Conservation (phyloP, 2,329 filamentous ascomycete genomes). For the Karstenula rhodostoma region DNA sequence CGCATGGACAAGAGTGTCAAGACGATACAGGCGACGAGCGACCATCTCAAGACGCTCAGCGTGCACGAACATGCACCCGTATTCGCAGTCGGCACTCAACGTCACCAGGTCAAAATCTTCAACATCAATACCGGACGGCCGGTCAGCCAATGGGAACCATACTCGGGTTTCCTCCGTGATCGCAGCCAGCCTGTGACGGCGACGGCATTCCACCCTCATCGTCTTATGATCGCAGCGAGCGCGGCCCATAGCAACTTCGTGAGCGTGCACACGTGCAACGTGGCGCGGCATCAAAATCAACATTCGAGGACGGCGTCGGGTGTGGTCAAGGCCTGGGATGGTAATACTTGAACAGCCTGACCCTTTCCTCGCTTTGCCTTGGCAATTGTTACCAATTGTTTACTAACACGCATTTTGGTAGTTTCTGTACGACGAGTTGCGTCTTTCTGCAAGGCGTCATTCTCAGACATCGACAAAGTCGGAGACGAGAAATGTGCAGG, state of each 20-base stretch:
- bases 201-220: slow-evolving; percentile 94
- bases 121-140: slow-evolving; percentile 79
- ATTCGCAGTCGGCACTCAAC: slow-evolving; percentile 90
- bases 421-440: not conserved
- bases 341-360: slow-evolving; percentile 15
- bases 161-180: slow-evolving; percentile 85
- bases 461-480: not conserved
- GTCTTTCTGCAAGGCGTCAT: not conserved
- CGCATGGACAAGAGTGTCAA: slow-evolving; percentile 81
- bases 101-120: slow-evolving; percentile 89
- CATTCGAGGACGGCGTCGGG: slow-evolving; percentile 27
- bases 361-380: not conserved
- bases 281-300: slow-evolving; percentile 24
- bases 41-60: slow-evolving; percentile 83
- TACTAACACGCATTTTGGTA: not conserved
- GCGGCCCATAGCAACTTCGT: slow-evolving; percentile 88
- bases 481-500: not conserved
- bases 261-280: slow-evolving; percentile 74
- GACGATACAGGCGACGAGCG: slow-evolving; percentile 76
- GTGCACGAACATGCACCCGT: slow-evolving; percentile 97
- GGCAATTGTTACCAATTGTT: too few species aligned
- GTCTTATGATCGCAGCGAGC: slow-evolving; percentile 87
- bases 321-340: slow-evolving; percentile 47
- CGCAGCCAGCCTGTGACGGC: slow-evolving; percentile 83
- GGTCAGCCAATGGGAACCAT: slow-evolving; percentile 86